A percentile compares a stretch with the other conserved stretches of the same genome.
These are phyloP conservation scores for Cercospora brassicicola DNA, from an alignment of 2,329 filamentous ascomycete species.

Conservation along the genomic window DNA sequence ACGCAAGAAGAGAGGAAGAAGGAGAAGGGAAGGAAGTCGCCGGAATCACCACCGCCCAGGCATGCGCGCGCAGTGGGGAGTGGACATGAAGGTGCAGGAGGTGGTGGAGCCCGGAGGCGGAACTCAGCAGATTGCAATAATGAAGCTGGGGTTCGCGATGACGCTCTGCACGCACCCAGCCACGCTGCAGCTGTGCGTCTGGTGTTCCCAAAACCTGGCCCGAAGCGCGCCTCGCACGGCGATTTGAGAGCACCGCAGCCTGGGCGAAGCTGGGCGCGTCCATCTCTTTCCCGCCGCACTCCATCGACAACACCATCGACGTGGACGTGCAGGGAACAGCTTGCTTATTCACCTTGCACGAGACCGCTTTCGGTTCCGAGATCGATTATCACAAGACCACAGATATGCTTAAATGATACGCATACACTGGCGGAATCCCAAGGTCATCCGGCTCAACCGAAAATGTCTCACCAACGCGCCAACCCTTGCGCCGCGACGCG, in stretches of 20 bases:
- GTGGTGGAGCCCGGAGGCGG: conserved; percentile 2
- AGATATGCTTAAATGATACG: conserved; percentile 1
- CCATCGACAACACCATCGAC: not conserved
- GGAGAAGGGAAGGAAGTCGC: not conserved
- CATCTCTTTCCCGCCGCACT: not conserved
- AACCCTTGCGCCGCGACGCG: not conserved
- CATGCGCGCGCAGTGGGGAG: conserved; percentile 1
- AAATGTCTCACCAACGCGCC: not conserved
- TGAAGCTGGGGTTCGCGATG: conserved; percentile 1
- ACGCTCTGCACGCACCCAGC: conserved; percentile 3
- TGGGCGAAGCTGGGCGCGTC: not conserved
- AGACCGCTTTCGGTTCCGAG: not conserved
- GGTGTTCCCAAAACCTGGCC: not conserved
- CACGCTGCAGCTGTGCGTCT: not conserved
- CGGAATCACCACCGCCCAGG: conserved; percentile 3
- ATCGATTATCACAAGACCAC: not conserved
- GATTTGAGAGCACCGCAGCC: not conserved
- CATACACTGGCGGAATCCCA: not conserved
- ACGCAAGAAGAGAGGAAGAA: conserved; percentile 3
- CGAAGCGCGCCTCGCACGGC: not conserved
- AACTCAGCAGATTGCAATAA: conserved; percentile 3
- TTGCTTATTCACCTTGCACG: not conserved
- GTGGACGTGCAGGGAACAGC: not conserved
- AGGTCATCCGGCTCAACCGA: not conserved
- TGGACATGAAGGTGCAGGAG: not conserved